Base-by-base conservation (phyloP, 495 filamentous ascomycete genomes). In the Friedmanniomyces simplex region DNA sequence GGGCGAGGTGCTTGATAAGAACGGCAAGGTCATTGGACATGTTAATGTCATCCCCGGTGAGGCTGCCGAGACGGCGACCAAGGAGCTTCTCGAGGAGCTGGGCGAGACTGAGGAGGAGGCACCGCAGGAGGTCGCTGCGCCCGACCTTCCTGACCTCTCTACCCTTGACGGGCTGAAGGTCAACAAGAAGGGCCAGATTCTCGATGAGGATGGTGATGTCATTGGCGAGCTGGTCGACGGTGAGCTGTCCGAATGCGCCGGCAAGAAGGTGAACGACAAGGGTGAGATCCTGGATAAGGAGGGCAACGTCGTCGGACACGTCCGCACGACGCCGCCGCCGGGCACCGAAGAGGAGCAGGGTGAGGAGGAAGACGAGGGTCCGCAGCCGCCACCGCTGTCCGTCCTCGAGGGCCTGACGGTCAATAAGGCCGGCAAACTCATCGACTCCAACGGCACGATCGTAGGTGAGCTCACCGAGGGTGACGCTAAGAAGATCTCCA, bases 371-470 rank as follows among this genome's bases (percentile, higher is more conserved):
- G 71, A 74, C 10, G 69, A 68, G 16, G 68, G 62, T 28, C 21
- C 22, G n/a, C 58, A 73, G 18, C 69, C 82, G 1, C 81, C 81
- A 46, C 75, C 74, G 7, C 71, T 84, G 34, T 79, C 79, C 8
- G 74, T 76, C 48, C 73, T 85, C n/a, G 81, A 84, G 64, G 81
- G 81, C 28, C 68, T 81, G 12, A 76, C 67, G 14, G 77, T 76
- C 72, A 85, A 84, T 73, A 85, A 85, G 69, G 63, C 71, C 48
- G 82, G 82, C 59, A 83, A 79, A 61, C 63, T 74, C 54, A 55
- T 74, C 58, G 65, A 73, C 47, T 49, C 39, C 57, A 64, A 74
- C 54, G 72, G 72, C 18, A 48, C 34, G 45, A 60, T 72, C 50
- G 71, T 73, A 55, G 72, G 72, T 58, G 71, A 74, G 59, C 72